A percentile compares a stretch with the other conserved stretches of the same genome.
phyloP scores from a whole-genome alignment of 2,329 filamentous ascomycete species.

The Claviceps spartinae region DNA sequence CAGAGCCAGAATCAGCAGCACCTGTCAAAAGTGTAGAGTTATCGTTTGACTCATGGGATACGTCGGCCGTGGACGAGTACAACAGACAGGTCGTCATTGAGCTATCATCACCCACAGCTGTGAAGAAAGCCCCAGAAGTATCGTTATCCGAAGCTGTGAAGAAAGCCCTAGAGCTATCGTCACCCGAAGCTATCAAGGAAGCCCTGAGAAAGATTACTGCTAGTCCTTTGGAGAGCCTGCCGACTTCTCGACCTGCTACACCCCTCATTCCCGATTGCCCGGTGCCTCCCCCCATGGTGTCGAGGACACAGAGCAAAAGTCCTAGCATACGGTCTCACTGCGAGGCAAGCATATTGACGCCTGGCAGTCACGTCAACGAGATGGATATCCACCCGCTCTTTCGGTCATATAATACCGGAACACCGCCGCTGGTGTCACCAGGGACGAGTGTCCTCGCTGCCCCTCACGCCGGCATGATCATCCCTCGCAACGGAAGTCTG shows the following conservation, averaged over 20 bases:
- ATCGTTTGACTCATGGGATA: constrained; percentile 65
- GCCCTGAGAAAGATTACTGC: constrained; percentile 60
- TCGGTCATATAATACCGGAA: constrained; percentile 50
- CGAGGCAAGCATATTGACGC: constrained; percentile 13
- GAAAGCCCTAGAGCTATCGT: constrained; percentile 33
- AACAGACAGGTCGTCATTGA: constrained; percentile 44
- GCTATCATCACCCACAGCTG: constrained; percentile 29
- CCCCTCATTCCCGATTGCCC: constrained; percentile 34
- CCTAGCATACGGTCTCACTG: constrained; percentile 22
- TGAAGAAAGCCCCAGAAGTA: constrained; percentile 27
- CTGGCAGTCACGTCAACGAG: constrained; percentile 31
- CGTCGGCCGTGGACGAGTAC: constrained; percentile 50
- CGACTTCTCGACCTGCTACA: constrained; percentile 44
- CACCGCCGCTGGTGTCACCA: constrained; percentile 48
- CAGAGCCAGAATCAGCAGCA: constrained; percentile 24
- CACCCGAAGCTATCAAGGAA: constrained; percentile 30
- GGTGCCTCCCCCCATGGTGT: constrained; percentile 30
- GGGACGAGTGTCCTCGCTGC: constrained; percentile 60
- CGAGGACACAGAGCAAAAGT: constrained; percentile 39
- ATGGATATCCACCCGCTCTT: constrained; percentile 68
- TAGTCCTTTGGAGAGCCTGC: constrained; percentile 49
- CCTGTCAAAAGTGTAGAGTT: constrained; percentile 34
- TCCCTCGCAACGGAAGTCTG: constrained; percentile 39
- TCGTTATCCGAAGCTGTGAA: too few species aligned
- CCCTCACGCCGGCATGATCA: constrained; percentile 51